Percentiles rank a stretch among this genome's conserved stretches.
phyloP scores from a whole-genome alignment of 352 stramenopile genomes.

The Globisporangium acanthophoron region DNA sequence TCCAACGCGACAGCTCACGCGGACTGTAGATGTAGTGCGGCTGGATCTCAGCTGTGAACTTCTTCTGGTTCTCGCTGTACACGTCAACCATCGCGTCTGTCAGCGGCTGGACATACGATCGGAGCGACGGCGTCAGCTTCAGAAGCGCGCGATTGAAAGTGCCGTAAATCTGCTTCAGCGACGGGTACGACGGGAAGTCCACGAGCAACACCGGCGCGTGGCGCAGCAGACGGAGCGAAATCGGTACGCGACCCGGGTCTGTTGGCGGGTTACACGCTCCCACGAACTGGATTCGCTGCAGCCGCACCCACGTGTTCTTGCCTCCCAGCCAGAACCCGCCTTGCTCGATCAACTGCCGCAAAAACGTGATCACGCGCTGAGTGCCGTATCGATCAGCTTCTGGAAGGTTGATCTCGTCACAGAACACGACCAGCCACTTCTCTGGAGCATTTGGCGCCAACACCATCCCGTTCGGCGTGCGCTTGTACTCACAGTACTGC shows the following conservation, averaged over 20 bases:
- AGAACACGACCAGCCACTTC: conserved; percentile 99
- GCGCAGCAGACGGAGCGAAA: conserved; percentile 97
- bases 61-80: conserved; percentile 96
- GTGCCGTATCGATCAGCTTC: conserved; percentile 98
- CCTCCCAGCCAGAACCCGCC: conserved; percentile 87
- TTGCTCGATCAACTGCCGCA: conserved; percentile 98
- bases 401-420: conserved; percentile 99
- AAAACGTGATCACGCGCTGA: conserved; percentile 98
- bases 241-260: conserved; percentile 95
- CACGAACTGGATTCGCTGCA: conserved; percentile 95
- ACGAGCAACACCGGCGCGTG: conserved; percentile 99
- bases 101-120: conserved; percentile 93
- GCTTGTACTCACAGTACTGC: conserved; percentile 99
- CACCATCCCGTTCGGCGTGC: conserved; percentile 95
- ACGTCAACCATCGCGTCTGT: conserved; percentile 99
- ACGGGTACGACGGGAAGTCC: conserved; percentile 96
- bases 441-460: conserved; percentile 92
- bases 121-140: conserved; percentile 97
- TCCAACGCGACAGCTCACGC: conserved; percentile 98
- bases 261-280: conserved; percentile 99
- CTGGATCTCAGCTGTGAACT: conserved; percentile 91
- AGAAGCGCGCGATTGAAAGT: conserved; percentile 99
- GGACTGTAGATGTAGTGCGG: conserved; percentile 99
- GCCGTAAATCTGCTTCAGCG: conserved; percentile 98
- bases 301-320: conserved; percentile 88